Percentiles rank a stretch among this genome's conserved stretches.
These are phyloP conservation scores for Syncephalastrum monosporum DNA, from an alignment of 371 early-diverging fungal genomes.

Conservation along the genomic window DNA sequence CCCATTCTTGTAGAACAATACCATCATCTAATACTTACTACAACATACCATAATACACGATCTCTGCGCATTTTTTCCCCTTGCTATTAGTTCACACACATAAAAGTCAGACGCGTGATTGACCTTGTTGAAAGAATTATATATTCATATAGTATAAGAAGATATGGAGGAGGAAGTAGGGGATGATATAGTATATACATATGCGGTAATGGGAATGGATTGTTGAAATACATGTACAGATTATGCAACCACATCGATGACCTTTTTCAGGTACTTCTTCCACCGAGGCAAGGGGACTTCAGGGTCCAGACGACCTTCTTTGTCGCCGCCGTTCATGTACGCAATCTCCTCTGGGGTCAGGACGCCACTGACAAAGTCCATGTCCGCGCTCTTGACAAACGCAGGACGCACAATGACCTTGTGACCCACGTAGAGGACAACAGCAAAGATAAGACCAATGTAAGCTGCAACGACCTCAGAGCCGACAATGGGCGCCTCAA, in stretches of 20 bases:
- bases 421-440: constrained; percentile 53
- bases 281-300: constrained; percentile 19
- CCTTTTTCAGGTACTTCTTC: constrained; percentile 15
- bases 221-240: no score
- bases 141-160: no score
- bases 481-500: constrained; percentile 47
- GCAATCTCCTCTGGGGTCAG: constrained; percentile 23
- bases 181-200: no score
- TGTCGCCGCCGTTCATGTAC: constrained; percentile 9
- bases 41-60: no score
- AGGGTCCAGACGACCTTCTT: constrained; percentile 13
- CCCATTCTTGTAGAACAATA: no score
- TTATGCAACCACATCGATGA: constrained; percentile 24
- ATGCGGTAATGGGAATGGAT: no score
- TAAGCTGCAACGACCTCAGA: constrained; percentile 47
- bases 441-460: constrained; percentile 54
- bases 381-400: constrained; percentile 37
- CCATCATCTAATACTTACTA: no score
- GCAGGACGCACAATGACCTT: constrained; percentile 42
- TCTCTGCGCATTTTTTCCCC: no score
- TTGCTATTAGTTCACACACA: no score
- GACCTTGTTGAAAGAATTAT: no score
- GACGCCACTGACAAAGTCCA: constrained; percentile 53
- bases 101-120: no score
- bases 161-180: no score